phyloP scores from a whole-genome alignment of 83 land plant species.

The Larix sibirica region DNA sequence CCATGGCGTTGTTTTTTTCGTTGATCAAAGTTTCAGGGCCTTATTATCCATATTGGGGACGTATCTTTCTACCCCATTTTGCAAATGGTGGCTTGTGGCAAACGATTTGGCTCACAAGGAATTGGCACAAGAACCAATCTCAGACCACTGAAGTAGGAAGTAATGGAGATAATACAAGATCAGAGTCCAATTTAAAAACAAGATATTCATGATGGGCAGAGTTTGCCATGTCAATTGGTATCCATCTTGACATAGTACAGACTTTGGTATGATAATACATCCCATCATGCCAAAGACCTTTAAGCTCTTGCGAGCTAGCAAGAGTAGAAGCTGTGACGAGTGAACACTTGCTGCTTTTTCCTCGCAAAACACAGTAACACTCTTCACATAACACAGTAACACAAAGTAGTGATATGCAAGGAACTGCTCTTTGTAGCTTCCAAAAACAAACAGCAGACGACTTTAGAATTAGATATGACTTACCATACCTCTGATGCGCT shows the following conservation, averaged over 20 bases:
- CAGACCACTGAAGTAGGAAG: slow-evolving; percentile 1
- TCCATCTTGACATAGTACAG: not conserved
- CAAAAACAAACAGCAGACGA: not conserved
- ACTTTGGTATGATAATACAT: not conserved
- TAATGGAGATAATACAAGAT: not conserved
- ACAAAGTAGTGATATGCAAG: not conserved
- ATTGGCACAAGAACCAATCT: slow-evolving; percentile 1
- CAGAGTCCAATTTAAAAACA: not conserved
- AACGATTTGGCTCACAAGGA: slow-evolving; percentile 5
- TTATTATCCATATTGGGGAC: slow-evolving; percentile 4
- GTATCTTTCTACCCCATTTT: slow-evolving; percentile 10
- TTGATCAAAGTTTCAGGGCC: slow-evolving; percentile 22
- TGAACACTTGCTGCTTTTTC: not conserved
- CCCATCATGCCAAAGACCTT: not conserved
- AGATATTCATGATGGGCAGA: not conserved
- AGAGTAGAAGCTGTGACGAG: not conserved
- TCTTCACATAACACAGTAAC: not conserved
- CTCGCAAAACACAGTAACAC: not conserved
- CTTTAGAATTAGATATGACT: not conserved
- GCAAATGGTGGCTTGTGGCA: slow-evolving; percentile 10
- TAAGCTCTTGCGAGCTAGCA: not conserved
- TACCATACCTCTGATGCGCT: not conserved
- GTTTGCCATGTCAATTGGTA: not conserved
- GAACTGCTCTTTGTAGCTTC: not conserved
- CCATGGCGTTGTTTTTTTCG: slow-evolving; percentile 28